Evolutionary conservation across 345 rosid genomes (phyloP).

Genomic region (Trapa incisa): DNA sequence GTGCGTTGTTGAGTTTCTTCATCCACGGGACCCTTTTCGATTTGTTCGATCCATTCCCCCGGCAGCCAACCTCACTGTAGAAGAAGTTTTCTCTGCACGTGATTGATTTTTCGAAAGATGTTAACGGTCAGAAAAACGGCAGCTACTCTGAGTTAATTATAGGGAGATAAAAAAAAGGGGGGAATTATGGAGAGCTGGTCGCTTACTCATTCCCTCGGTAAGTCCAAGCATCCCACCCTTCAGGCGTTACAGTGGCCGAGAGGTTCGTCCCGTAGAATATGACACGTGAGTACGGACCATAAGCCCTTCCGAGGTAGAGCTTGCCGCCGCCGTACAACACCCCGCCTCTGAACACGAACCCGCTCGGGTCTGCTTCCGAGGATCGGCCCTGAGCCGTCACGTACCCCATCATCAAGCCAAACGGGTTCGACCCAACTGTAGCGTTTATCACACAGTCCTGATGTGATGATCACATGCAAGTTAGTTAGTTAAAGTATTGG

Average conservation of each 20-base stretch:
- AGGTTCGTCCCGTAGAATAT: slow-evolving; percentile 25
- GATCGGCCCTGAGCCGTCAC: slow-evolving; percentile 44
- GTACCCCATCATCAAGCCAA: slow-evolving; percentile 6
- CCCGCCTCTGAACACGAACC: slow-evolving; percentile 41
- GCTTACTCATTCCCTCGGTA: slow-evolving; percentile 32
- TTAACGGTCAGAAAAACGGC: too few species aligned
- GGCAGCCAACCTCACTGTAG: slow-evolving; percentile 15
- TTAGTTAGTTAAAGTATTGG: too few species aligned
- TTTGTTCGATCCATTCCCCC: slow-evolving; percentile 14
- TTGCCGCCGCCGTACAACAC: slow-evolving; percentile 14
- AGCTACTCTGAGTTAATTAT: too few species aligned
- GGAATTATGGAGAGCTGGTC: not conserved
- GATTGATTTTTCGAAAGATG: not conserved
- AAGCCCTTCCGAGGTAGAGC: slow-evolving; percentile 46
- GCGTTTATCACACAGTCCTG: slow-evolving; percentile 29
- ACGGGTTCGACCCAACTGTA: slow-evolving; percentile 17
- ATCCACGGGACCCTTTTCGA: slow-evolving; percentile 19
- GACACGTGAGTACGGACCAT: slow-evolving; percentile 43
- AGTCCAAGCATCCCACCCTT: slow-evolving; percentile 43
- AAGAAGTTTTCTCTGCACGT: not conserved
- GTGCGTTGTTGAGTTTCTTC: slow-evolving; percentile 1
- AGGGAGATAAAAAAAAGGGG: not conserved
- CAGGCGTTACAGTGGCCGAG: slow-evolving; percentile 14
- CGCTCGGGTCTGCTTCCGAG: slow-evolving; percentile 17
- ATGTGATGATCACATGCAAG: too few species aligned